Evolutionary conservation across 805 yeast species (phyloP), one percentile per base, ranked within the genome.

Genomic region (Cyberlindnera veronae): DNA sequence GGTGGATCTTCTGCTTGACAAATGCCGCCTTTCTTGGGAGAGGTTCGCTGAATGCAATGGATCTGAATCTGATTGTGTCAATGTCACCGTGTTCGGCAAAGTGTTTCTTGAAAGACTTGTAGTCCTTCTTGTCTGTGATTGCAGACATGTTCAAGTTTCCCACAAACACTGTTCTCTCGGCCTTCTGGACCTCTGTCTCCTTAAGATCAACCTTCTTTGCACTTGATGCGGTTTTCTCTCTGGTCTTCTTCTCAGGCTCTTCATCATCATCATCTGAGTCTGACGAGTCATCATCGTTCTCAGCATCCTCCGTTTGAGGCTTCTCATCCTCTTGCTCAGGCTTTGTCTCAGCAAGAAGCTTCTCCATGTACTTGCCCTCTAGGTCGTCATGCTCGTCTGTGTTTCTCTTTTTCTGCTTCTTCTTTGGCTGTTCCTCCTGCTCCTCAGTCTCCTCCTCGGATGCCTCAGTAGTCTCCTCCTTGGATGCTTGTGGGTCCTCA

Each of bases 21-120:
- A 81, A 88, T 0, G 99, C 98, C 27, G 86, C 89, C 57, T 89
- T 91, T 60, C 97, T 77, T 39, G 98, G 98, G 36, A 89, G 70
- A 24, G 84, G 80, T 57, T 89, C 95, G 40, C 83, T 79, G 49
- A 90, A 87, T 3, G 96, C 86, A 50, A 93, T 83, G 3, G 97
- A 89, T 64, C 99, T 76, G 69, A 89, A 93, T 61, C 99, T 74
- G 36, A 89, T 71, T 11, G 96, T 84, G 34, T 78, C 81, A 36
- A 91, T 68, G 17, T 42, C 42, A 35, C 67, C 67, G 40, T 42
- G 46, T 29, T 58, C 38, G 5, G 53, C 42, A 51, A 91, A 84
- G n/a, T 74, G 63, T 46, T 68, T 69, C 60, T 85, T 84, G 63
- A 91, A 82, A 38, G 68, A 61, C 55, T 80, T 84, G 55, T 76